Base-by-base conservation (phyloP, 2,329 filamentous ascomycete species). In the Colletotrichum plurivorum region DNA sequence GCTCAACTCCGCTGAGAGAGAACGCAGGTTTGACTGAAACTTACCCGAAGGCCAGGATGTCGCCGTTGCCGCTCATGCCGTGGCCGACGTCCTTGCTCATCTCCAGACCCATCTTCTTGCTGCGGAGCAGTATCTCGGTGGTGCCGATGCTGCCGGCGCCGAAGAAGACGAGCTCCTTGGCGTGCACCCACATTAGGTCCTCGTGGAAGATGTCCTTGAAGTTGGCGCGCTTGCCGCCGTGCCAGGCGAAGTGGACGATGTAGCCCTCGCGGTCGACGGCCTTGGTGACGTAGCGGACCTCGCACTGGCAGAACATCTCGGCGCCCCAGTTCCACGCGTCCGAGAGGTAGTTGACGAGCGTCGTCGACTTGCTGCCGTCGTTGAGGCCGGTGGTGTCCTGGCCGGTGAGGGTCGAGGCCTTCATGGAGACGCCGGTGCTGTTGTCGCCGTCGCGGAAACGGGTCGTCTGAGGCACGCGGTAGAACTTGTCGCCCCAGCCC, bases 301-400 rank as follows among this genome's bases (percentile, higher is more conserved):
- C 89, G 66, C 89, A 90, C 73, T 90, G 86, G 77, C 90, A 93
- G 71, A 93, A 93, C 77, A 93, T 88, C 74, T 93, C 90, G 13
- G 90, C 88, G 10, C 90, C 91, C 89, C 89, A 91, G 73, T 92
- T 91, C 90, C 90, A 92, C 1, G 90, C 90, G 76, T 93, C 90
- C 8, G 88, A 84, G 10, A 93, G 80, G 73, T 93, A 93, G 1
- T 90, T 93, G 43, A 91, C 88, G 1, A 90, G 82, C 0, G 88
- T 91, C 8, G 87, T 90, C 22, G 85, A 91, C 78, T 92, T 92
- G 39, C 88, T 91, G 2, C 89, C 89, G 75, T 92, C 90, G 72
- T 92, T 92, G 65, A 91, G 72, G 0, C 90, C 90, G 0, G 89
- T 92, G 36, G 78, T 78, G 71, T 93, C 90, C 76, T 90, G 88